Evolutionary conservation across 805 yeast genomes (phyloP), one percentile per base, ranked within the genome.

Genomic region (Candida germanica): DNA sequence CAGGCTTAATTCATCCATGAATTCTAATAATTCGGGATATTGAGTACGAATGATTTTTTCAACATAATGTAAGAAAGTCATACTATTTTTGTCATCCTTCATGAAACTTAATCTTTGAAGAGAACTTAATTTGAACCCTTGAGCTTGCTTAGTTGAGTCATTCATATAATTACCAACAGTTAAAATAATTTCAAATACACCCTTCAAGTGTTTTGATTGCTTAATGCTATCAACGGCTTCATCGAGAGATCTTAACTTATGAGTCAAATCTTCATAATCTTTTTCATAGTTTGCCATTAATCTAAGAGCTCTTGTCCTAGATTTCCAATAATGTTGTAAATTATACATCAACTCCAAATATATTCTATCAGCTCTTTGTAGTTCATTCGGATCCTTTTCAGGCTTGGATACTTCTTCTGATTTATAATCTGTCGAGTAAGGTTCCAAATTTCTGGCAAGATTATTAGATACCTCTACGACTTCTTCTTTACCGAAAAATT

Each of bases 161-260:
- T 84, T 84, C 93, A 84, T 84, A 48, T 75, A 83, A 49, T 84
- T 84, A 43, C 93, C 94, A 38, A 84, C 76, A 10, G 80, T 79
- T 46, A 81, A 74, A 42, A 84, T 80, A 28, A 84, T 75, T 43
- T 75, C 79, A 41, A 84, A 71, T 3, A 83, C 73, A 35, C 69
- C 68, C 43, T 76, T 70, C 50, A 84, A 69, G 25, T 76, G 69
- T 12, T 64, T 49, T 0, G 87, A 81, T 10, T 65, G 59, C 35
- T 64, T 67, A 16, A 84, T 63, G 19, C 72, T 66, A 20, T 68
- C 74, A 15, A 80, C 70, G 0, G 84, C 82, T 31, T 68, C 73
- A 48, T 83, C 88, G 26, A 83, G 61, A 9, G 70, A 54, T 38
- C 75, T 69, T 46, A 84, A 58, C 47, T 80, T 81, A 28, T 51